Conservation (phyloP, 441 rosid genomes). For the Arabidopsis hybrid region DNA sequence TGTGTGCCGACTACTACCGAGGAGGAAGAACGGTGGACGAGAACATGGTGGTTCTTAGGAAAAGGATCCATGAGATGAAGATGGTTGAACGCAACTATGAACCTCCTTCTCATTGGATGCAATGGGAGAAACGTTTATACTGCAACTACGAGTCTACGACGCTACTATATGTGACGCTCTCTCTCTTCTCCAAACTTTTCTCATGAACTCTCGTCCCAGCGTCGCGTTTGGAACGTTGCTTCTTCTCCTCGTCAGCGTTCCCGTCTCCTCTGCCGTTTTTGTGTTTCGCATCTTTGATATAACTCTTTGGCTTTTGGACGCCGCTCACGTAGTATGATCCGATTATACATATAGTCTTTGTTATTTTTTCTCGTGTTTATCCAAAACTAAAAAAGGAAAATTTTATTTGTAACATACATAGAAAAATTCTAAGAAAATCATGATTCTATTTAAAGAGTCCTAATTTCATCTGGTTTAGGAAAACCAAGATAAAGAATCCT, state of each 20-base stretch:
- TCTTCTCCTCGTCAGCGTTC: slow-evolving; percentile 57
- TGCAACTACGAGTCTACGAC: slow-evolving; percentile 57
- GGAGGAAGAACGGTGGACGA: slow-evolving; percentile 61
- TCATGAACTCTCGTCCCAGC: slow-evolving; percentile 73
- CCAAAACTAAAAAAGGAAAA: background rate
- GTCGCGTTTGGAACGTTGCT: slow-evolving; percentile 55
- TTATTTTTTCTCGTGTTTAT: background rate
- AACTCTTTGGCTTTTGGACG: slow-evolving; percentile 15
- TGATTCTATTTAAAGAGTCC: background rate
- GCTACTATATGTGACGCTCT: slow-evolving; percentile 58
- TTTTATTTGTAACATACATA: background rate
- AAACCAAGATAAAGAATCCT: background rate
- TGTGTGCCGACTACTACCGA: slow-evolving; percentile 34
- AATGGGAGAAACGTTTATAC: slow-evolving; percentile 73
- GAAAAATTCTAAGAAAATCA: background rate
- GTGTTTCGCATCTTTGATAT: slow-evolving; percentile 38
- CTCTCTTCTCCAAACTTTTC: slow-evolving; percentile 51
- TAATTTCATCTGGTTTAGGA: background rate
- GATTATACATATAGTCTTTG: background rate
- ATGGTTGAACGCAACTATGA: slow-evolving; percentile 67
- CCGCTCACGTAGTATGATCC: slow-evolving; percentile 22
- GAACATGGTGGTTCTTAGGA: slow-evolving; percentile 72
- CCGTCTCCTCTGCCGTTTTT: slow-evolving; percentile 45
- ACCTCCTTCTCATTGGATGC: slow-evolving; percentile 73
- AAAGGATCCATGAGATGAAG: slow-evolving; percentile 75